Conservation (phyloP, 352 stramenopile species). For the Globisporangium recalcitrans region DNA sequence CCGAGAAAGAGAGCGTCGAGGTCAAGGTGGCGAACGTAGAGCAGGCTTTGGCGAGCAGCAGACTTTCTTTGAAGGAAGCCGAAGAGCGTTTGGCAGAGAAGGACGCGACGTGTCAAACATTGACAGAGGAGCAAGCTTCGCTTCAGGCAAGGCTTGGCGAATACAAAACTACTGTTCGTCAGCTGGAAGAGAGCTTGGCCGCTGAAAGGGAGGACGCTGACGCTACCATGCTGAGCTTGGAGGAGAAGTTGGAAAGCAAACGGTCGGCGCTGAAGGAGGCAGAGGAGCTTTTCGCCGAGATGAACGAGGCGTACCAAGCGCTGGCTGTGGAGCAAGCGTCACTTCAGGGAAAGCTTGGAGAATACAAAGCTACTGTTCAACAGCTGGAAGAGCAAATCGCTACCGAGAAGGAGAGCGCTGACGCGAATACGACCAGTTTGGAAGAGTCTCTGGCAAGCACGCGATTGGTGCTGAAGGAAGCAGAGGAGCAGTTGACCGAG, state of each 20-base stretch:
- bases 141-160: not conserved
- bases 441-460: not conserved
- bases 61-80: constrained; percentile 11
- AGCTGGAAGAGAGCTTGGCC: not conserved
- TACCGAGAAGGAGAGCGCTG: not conserved
- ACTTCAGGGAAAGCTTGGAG: not conserved
- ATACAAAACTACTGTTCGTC: not conserved
- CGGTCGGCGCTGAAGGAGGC: not conserved
- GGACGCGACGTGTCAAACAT: not conserved
- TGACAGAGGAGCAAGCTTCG: constrained; percentile 3
- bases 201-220: not conserved
- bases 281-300: not conserved
- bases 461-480: not conserved
- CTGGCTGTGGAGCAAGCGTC: not conserved
- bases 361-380: not conserved
- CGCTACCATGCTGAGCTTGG: constrained; percentile 1
- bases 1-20: constrained; percentile 11
- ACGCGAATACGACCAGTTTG: not conserved
- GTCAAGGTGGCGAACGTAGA: constrained; percentile 2
- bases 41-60: not conserved
- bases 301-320: not conserved
- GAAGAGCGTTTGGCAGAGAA: constrained; percentile 12
- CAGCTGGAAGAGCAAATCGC: constrained; percentile 10
- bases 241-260: not conserved
- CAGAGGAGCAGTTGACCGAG: not conserved